phyloP scores from a whole-genome alignment of 2,329 filamentous ascomycete species.

The Chaetomium olivaceum region DNA sequence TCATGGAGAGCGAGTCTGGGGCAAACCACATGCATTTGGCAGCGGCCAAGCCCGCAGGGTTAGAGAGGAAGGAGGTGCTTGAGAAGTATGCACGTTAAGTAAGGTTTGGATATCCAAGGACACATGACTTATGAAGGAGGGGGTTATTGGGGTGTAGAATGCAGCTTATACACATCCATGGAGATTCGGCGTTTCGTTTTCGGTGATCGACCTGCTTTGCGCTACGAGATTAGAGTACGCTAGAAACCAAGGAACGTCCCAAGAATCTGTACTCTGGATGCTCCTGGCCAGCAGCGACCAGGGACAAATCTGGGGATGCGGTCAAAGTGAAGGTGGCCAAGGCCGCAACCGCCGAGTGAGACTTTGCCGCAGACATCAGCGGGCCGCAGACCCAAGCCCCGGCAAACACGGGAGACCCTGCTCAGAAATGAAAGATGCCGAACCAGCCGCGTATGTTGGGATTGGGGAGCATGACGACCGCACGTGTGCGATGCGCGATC shows the following conservation, averaged over 20 bases:
- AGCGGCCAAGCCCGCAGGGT: conserved; percentile 21
- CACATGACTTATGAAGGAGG: background rate
- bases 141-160: too few relatives aligned
- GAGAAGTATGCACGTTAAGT: conserved; percentile 1
- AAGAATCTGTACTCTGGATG: background rate
- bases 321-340: background rate
- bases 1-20: conserved; percentile 59
- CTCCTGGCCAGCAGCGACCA: background rate
- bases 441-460: background rate
- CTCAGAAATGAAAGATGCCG: background rate
- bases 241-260: background rate
- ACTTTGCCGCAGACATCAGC: conserved; percentile 9
- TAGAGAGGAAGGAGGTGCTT: conserved; percentile 26
- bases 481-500: conserved; percentile 4
- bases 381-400: background rate
- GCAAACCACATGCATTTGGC: conserved; percentile 23
- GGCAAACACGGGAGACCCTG: background rate
- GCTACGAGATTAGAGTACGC: background rate
- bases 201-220: background rate
- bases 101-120: background rate
- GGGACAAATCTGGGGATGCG: conserved; percentile 11
- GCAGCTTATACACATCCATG: background rate
- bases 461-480: background rate
- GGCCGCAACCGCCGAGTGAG: background rate
- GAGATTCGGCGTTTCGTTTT: background rate